These are phyloP conservation scores for Herpetomonas muscarum DNA, from an alignment of 208 protist species.

Conservation along the genomic window DNA sequence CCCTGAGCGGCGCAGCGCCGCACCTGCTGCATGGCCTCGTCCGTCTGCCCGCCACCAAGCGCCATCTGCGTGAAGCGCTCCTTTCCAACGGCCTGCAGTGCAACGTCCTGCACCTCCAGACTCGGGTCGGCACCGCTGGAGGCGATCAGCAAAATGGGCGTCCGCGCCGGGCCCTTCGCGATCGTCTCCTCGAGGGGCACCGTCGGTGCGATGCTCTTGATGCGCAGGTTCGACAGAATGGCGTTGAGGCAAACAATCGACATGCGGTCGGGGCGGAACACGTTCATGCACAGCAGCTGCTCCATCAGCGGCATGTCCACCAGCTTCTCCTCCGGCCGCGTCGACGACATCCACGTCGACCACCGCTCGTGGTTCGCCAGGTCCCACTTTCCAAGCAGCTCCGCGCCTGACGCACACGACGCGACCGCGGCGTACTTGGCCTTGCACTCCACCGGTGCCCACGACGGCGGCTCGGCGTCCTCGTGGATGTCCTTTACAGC, in stretches of 20 bases:
- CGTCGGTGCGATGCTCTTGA: constrained; percentile 66
- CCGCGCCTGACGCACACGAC: constrained; percentile 29
- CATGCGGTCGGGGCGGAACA: constrained; percentile 96
- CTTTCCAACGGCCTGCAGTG: constrained; percentile 55
- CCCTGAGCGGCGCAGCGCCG: constrained; percentile 80
- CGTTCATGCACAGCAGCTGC: constrained; percentile 92
- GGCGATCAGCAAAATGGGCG: constrained; percentile 93
- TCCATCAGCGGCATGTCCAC: constrained; percentile 79
- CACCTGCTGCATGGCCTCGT: constrained; percentile 85
- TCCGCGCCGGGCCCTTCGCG: constrained; percentile 18
- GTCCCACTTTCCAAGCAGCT: constrained; percentile 52
- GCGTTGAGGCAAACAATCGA: constrained; percentile 67
- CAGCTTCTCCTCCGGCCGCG: constrained; percentile 66
- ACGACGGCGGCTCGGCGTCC: constrained; percentile 36
- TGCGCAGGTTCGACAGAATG: constrained; percentile 53
- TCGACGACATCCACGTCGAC: constrained; percentile 63
- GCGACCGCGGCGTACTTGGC: constrained; percentile 45
- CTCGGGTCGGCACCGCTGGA: constrained; percentile 94
- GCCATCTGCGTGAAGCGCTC: constrained; percentile 91
- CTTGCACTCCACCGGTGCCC: constrained; percentile 54
- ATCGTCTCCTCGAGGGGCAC: constrained; percentile 74
- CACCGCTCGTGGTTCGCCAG: constrained; percentile 51
- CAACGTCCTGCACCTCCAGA: constrained; percentile 91
- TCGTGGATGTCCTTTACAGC: constrained; percentile 30
- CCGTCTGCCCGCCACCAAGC: constrained; percentile 93